Base-by-base conservation (phyloP, 2,329 filamentous ascomycete genomes). In the Fusarium guadeloupense region DNA sequence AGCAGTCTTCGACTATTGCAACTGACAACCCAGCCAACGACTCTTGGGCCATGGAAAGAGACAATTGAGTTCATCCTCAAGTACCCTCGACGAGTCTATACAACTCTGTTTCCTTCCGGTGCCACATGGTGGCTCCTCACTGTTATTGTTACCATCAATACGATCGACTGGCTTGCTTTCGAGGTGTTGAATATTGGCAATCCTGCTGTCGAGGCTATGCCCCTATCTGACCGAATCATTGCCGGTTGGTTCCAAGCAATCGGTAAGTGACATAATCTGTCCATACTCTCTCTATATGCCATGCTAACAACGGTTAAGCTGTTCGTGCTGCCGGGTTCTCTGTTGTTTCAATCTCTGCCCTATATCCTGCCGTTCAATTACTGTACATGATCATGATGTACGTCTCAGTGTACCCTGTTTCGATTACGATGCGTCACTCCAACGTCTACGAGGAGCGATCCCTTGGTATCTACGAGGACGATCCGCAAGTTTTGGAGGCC, bases 381-480 rank as follows among this genome's bases (percentile, higher is more conserved):
- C 73, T 85, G 3, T 88, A 86, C 64, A 77, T 88, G 12, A 80
- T 88, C 50, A 86, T 88, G 78, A 89, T 89, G 84, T 89, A 89
- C 71, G 84, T 89, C 35, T 85, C 85, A 1, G 84, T 82, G 3
- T 88, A 86, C 56, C 86, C 87, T 0, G 81, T 88, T 19, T 82
- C 84, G 21, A 85, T 89, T 54, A 86, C 83, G 1, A 84, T 89
- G 75, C 83, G 88, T 23, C 85, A 88, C 69, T 89, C 87, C 33
- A 91, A 91, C 68, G 85, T 89, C 25, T 91, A 91, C 69, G 88
- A 91, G 70, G 88, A 91, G 67, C 80, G 86, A 7, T 87, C 85
- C 0, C 77, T 91, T 2, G 87, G 87, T 0, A 83, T 88, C 26
- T 85, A 87, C 54, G 74, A 74, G 35, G 75, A 78, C 20, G 74